A percentile compares a stretch with the other conserved stretches of the same genome.
Conservation (phyloP, 2,329 filamentous ascomycete genomes). For the Chalara sp. region DNA sequence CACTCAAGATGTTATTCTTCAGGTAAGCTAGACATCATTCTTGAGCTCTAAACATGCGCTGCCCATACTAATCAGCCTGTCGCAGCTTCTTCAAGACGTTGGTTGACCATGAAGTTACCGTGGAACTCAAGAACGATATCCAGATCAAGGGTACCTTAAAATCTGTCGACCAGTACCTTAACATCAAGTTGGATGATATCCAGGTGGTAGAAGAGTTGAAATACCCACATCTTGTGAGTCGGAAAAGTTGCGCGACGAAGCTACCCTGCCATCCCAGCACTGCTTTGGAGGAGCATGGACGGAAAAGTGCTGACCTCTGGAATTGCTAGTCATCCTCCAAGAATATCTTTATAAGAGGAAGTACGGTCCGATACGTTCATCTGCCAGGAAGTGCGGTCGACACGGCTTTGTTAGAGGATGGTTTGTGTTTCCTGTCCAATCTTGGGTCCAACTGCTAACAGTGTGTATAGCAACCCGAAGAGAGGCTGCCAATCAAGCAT, state of each 20-base stretch:
- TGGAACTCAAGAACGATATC: constrained; percentile 99
- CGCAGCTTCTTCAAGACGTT: constrained; percentile 95
- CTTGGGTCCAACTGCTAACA: constrained; percentile 7
- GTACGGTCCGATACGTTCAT: constrained; percentile 69
- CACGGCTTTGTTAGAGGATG: constrained; percentile 64
- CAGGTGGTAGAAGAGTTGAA: constrained; percentile 86
- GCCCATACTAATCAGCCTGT: constrained; percentile 1
- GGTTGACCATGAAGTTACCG: constrained; percentile 93
- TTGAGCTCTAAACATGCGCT: not conserved
- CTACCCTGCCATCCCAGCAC: not conserved
- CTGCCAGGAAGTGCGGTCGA: constrained; percentile 62
- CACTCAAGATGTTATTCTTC: constrained; percentile 33
- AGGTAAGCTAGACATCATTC: constrained; percentile 19
- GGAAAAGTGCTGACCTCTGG: not conserved
- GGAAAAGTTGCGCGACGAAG: not conserved
- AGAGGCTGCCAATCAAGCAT: constrained; percentile 43
- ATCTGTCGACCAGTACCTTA: constrained; percentile 97
- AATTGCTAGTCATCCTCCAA: constrained; percentile 56
- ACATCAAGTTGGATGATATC: constrained; percentile 98
- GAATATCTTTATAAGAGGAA: constrained; percentile 71
- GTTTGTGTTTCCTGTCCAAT: constrained; percentile 30
- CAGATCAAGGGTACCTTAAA: constrained; percentile 93
- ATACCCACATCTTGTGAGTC: constrained; percentile 80
- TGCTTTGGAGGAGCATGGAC: too few relatives aligned
- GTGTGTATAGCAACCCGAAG: constrained; percentile 18